A percentile compares a stretch with the other conserved stretches of the same genome.
Evolutionary conservation across 2,329 filamentous ascomycete genomes (phyloP).

Genomic region (Ophiostoma montium): DNA sequence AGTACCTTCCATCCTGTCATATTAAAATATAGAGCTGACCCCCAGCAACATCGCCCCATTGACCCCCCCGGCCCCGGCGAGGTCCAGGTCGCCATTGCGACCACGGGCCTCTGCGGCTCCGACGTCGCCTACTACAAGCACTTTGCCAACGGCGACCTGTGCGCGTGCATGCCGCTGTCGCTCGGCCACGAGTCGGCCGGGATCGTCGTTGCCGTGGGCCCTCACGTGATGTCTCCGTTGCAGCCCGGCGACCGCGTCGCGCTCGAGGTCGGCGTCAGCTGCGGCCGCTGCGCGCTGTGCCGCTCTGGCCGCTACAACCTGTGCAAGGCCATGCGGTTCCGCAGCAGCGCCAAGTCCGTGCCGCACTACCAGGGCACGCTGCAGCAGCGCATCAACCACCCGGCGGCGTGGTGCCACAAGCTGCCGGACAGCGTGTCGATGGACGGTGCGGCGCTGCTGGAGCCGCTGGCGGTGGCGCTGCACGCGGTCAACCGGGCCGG

Average conservation of each 20-base stretch:
- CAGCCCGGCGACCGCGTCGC: slow-evolving; percentile 43
- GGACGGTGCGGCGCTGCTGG: slow-evolving; percentile 44
- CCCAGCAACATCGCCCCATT: slow-evolving; percentile 36
- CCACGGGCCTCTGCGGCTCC: slow-evolving; percentile 55
- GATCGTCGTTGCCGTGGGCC: slow-evolving; percentile 40
- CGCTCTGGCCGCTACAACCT: slow-evolving; percentile 44
- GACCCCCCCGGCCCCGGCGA: slow-evolving; percentile 35
- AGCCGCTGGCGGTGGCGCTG: slow-evolving; percentile 47
- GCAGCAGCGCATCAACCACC: slow-evolving; percentile 49
- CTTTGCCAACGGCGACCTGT: slow-evolving; percentile 57
- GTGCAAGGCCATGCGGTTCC: slow-evolving; percentile 46
- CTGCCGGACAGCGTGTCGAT: slow-evolving; percentile 46
- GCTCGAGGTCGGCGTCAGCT: slow-evolving; percentile 42
- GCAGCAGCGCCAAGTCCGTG: slow-evolving; percentile 47
- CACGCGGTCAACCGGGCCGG: slow-evolving; percentile 44
- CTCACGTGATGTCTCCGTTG: slow-evolving; percentile 37
- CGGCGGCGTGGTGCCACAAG: slow-evolving; percentile 48
- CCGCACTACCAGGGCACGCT: slow-evolving; percentile 50
- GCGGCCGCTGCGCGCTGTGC: slow-evolving; percentile 36
- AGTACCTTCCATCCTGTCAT: neutral
- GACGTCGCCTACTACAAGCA: slow-evolving; percentile 61
- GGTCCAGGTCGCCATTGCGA: slow-evolving; percentile 50
- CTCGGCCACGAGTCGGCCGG: slow-evolving; percentile 50
- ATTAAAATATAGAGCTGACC: neutral
- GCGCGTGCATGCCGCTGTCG: slow-evolving; percentile 49